Evolutionary conservation across 2,329 filamentous ascomycete species (phyloP), one percentile per base, ranked within the genome.

Genomic region (Fusarium marasasianum): DNA sequence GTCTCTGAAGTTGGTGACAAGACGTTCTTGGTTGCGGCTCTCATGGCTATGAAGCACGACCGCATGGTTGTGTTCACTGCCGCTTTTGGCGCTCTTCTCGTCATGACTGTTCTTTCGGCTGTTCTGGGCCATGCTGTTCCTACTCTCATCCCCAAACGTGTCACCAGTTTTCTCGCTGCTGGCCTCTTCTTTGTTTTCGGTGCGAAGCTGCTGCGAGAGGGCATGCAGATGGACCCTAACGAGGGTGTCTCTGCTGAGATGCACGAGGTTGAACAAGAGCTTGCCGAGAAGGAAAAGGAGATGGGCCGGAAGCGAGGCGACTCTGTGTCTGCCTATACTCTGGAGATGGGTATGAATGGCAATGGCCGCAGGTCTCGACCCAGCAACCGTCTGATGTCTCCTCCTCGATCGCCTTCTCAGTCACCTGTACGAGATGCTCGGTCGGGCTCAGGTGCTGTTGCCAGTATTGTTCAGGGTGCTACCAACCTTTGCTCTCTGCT

Each of bases 1-100:
- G 93, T 98, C 78, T 98, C 96, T 53, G 96, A 99, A 82, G 91
- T 99, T 78, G 96, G 96, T 73, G 96, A 99, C 89, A 99, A 99
- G 86, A 99, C 96, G 0, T 99, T 99, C 86, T 88, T 99, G 48
- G 94, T 99, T 29, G 96, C 96, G 12, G 96, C 95, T 13, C 90
- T 99, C 24, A 99, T 99, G 96, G 96, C 96, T 18, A 99, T 99
- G 96, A 96, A 98, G 81, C 96, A 99, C 79, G 93, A 96, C 71
- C 92, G 96, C 59, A 86, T 98, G 73, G 89, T 98, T 18, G 96
- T 99, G 71, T 99, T 99, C 84, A 93, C 94, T 5, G 95, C 96
- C 13, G 96, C 96, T n/a, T 96, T 98, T 78, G 91, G 92, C 60
- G 97, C 96, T 15, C 87, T 99, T 51, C 90, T 98, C 68, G 90